phyloP scores from a whole-genome alignment of 371 early-diverging fungal species.

The Mucor lusitanicus region DNA sequence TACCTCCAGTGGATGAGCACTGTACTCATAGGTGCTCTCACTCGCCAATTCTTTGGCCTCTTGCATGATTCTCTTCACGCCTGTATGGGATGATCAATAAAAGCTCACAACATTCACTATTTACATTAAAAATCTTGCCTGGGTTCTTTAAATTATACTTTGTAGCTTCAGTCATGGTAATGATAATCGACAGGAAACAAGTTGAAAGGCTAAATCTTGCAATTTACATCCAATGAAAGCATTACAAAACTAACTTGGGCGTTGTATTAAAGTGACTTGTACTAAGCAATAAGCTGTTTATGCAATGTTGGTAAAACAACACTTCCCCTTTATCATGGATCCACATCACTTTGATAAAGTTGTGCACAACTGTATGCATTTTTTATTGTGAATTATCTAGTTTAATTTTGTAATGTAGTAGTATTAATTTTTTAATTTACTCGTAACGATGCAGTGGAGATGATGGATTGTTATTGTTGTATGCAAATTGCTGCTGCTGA shows the following conservation, averaged over 20 bases:
- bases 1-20: slow-evolving; percentile 66
- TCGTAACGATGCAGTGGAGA: slow-evolving; percentile 10
- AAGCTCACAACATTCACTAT: not conserved
- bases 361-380: not conserved
- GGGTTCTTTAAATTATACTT: slow-evolving; percentile 27
- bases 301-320: not conserved
- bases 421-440: not conserved
- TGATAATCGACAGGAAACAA: not conserved
- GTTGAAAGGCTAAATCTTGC: not conserved
- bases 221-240: not conserved
- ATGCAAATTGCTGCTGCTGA: slow-evolving; percentile 6
- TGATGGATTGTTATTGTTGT: slow-evolving; percentile 5
- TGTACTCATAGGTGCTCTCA: slow-evolving; percentile 57
- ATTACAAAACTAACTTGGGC: not conserved
- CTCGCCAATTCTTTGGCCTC: slow-evolving; percentile 64
- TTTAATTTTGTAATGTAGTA: not conserved
- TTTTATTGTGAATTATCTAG: not conserved
- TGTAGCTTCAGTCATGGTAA: not conserved
- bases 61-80: slow-evolving; percentile 70
- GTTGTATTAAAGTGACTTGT: not conserved
- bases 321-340: too few relatives aligned
- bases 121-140: not conserved
- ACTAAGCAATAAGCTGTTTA: not conserved
- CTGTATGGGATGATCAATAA: slow-evolving; percentile 15
- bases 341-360: not conserved